Conservation (phyloP, 2,329 filamentous ascomycete species). For the Salinomyces thailandicus region DNA sequence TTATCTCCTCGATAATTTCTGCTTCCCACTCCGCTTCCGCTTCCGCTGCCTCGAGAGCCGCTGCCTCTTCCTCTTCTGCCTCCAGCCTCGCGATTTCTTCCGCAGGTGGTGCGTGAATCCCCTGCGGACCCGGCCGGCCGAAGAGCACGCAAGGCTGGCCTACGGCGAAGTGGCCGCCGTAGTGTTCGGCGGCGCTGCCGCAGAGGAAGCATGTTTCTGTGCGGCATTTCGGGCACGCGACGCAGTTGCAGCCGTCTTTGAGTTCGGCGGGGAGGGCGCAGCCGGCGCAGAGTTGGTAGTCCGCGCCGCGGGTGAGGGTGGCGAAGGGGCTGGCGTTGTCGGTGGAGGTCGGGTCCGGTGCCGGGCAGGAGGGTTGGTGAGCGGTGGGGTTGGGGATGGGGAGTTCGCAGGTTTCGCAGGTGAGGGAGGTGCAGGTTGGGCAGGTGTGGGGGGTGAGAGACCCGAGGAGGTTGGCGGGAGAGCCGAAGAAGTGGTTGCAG, state of each 20-base stretch:
- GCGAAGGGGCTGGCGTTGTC: conserved; percentile 4
- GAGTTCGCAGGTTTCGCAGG: background rate
- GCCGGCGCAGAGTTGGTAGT: conserved; percentile 8
- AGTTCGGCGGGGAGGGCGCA: conserved; percentile 5
- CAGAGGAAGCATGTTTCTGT: conserved; percentile 8
- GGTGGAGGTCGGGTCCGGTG: background rate
- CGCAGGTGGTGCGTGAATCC: background rate
- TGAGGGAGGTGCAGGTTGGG: background rate
- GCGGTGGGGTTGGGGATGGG: background rate
- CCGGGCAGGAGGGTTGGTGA: background rate
- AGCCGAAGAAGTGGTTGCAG: background rate
- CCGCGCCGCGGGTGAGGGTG: conserved; percentile 6
- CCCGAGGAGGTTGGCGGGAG: background rate
- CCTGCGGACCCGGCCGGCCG: background rate
- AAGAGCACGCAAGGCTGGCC: background rate
- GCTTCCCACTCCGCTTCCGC: no score
- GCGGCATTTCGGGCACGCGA: conserved; percentile 6
- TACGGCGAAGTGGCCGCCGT: conserved; percentile 4
- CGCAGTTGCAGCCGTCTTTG: conserved; percentile 8
- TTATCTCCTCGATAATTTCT: no score
- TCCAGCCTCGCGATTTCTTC: no score
- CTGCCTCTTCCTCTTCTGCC: no score
- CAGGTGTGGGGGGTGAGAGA: background rate
- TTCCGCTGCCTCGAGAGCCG: no score
- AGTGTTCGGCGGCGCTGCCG: conserved; percentile 3